Conservation (phyloP, 257 asterid genomes). For the Scutellaria minor region DNA sequence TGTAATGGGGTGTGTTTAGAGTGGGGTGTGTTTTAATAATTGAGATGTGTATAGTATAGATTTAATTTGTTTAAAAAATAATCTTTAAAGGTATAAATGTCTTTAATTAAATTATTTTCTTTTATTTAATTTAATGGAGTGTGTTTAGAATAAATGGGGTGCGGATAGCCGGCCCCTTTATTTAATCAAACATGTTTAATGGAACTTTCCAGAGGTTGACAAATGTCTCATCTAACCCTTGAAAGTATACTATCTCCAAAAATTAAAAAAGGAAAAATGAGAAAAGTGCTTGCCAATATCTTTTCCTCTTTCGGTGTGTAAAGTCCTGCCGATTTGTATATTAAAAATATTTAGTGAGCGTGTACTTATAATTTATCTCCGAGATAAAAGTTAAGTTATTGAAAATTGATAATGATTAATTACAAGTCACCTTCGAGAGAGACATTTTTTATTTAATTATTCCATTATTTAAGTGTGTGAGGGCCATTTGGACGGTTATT, state of each 20-base stretch:
- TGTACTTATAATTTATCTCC: conserved; percentile 25
- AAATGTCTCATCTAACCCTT: not conserved
- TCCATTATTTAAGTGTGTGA: conserved; percentile 17
- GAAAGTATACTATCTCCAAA: too few species aligned
- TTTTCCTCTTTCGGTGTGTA: conserved; percentile 51
- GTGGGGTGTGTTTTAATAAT: too few species aligned
- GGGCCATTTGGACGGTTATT: conserved; percentile 32
- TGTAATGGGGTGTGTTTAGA: too few species aligned
- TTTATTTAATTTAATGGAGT: too few species aligned
- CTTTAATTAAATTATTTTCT: too few species aligned
- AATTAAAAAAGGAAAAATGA: not conserved
- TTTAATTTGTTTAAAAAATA: too few species aligned
- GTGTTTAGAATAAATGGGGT: too few species aligned
- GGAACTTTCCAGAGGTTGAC: conserved; percentile 30
- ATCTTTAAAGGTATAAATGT: too few species aligned
- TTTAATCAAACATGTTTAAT: conserved; percentile 3
- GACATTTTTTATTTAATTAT: conserved; percentile 20
- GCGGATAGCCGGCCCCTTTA: too few species aligned
- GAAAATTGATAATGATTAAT: not conserved
- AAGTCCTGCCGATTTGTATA: conserved; percentile 37
- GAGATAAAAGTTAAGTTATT: not conserved
- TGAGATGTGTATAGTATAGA: too few species aligned
- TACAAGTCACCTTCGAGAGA: conserved; percentile 28
- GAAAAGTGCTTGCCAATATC: conserved; percentile 27
- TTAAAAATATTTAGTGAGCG: conserved; percentile 28